Conservation (phyloP, 2,329 filamentous ascomycete species). For the Tolypocladium guangdongense region DNA sequence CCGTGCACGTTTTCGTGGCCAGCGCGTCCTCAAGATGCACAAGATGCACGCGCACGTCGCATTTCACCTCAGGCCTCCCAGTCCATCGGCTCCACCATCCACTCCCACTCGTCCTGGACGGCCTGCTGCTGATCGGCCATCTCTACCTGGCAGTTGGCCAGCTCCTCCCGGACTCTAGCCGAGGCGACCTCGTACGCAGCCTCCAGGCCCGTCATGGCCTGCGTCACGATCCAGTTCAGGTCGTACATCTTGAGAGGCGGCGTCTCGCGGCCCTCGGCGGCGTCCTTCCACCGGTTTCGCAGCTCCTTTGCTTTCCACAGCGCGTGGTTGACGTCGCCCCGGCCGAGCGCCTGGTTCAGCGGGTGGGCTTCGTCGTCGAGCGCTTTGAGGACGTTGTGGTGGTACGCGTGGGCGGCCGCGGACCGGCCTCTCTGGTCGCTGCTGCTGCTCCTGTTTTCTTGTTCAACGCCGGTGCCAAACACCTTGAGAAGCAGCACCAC, state of each 20-base stretch:
- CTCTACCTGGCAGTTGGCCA: slow-evolving; percentile 32
- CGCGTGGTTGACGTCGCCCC: slow-evolving; percentile 42
- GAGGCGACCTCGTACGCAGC: slow-evolving; percentile 42
- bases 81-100: slow-evolving; percentile 30
- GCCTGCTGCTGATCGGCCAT: background rate
- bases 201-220: slow-evolving; percentile 49
- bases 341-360: slow-evolving; percentile 43
- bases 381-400: slow-evolving; percentile 57
- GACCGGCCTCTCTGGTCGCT: background rate
- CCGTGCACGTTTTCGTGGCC: background rate
- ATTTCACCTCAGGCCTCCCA: slow-evolving; percentile 18
- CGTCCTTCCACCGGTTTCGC: slow-evolving; percentile 63
- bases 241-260: slow-evolving; percentile 46
- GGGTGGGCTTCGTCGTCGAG: slow-evolving; percentile 47
- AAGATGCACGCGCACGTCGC: background rate
- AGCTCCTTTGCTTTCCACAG: slow-evolving; percentile 58
- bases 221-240: slow-evolving; percentile 45
- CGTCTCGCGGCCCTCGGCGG: slow-evolving; percentile 33
- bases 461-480: slow-evolving; percentile 42
- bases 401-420: slow-evolving; percentile 41
- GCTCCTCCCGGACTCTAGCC: slow-evolving; percentile 25
- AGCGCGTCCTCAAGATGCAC: background rate
- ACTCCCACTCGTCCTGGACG: slow-evolving; percentile 22
- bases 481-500: slow-evolving; percentile 56
- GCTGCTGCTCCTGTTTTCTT: slow-evolving; percentile 11